Evolutionary conservation across 208 protist species (phyloP).

Genomic region (Crithidia expoeki): DNA sequence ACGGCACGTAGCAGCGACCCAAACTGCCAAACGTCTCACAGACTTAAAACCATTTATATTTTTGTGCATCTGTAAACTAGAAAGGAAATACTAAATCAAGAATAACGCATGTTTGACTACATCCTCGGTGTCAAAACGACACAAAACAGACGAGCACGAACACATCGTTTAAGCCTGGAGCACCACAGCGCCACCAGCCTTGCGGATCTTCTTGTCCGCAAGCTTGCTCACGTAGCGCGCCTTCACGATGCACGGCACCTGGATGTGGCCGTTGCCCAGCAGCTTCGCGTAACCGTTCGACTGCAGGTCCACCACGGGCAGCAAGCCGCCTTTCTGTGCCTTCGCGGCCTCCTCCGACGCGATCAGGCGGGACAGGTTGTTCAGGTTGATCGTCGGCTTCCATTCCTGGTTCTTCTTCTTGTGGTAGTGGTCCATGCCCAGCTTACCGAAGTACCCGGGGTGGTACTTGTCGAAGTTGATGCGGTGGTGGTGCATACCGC

Average conservation of each 20-base stretch:
- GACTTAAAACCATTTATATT: background rate
- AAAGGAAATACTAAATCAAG: conserved; percentile 12
- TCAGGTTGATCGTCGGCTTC: conserved; percentile 98
- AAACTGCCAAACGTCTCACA: too few relatives aligned
- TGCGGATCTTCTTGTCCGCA: conserved; percentile 99
- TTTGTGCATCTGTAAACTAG: background rate
- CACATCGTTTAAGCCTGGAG: conserved; percentile 80
- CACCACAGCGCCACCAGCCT: conserved; percentile 98
- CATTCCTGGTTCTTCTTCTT: conserved; percentile 93
- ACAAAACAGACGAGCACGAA: conserved; percentile 2
- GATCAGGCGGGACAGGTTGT: conserved; percentile 99
- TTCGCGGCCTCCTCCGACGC: conserved; percentile 84
- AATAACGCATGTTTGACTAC: conserved; percentile 18
- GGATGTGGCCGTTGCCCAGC: conserved; percentile 98
- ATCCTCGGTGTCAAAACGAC: conserved; percentile 6
- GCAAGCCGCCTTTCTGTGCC: conserved; percentile 82
- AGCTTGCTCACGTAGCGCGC: conserved; percentile 98
- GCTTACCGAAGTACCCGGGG: conserved; percentile 99
- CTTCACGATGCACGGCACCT: conserved; percentile 99
- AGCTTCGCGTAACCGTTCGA: conserved; percentile 99
- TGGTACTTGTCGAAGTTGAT: conserved; percentile 99
- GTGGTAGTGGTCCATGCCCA: conserved; percentile 99
- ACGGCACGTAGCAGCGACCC: too few relatives aligned
- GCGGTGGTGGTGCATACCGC: conserved; percentile 99
- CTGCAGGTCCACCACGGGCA: conserved; percentile 98